Percentiles rank a stretch among this genome's conserved stretches.
Evolutionary conservation across 139 green algal genomes (phyloP).

Genomic region (Trebouxia sp.): DNA sequence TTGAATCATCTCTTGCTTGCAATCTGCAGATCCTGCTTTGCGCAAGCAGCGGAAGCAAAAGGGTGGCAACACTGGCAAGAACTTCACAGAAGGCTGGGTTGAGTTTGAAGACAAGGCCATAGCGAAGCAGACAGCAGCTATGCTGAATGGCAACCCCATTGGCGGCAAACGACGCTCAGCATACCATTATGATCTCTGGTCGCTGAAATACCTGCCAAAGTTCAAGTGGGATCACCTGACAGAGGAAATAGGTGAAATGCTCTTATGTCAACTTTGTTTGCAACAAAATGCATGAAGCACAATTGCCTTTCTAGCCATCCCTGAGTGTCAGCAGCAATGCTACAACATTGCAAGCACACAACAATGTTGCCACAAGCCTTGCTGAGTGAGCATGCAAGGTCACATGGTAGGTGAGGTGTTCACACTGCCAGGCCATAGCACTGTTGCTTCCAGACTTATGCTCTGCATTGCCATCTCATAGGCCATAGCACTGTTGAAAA

Average conservation of each 20-base stretch:
- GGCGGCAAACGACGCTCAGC: slow-evolving; percentile 78
- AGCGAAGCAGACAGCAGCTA: slow-evolving; percentile 74
- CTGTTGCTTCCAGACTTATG: no score
- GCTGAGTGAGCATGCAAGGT: no score
- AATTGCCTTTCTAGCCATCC: no score
- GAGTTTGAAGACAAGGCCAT: slow-evolving; percentile 93
- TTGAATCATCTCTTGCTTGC: background rate
- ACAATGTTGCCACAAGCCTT: no score
- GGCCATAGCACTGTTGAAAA: no score
- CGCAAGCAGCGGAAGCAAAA: slow-evolving; percentile 58
- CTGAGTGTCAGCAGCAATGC: no score
- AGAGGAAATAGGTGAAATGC: slow-evolving; percentile 90
- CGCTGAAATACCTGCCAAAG: slow-evolving; percentile 91
- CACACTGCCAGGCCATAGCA: no score
- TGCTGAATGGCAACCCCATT: slow-evolving; percentile 80
- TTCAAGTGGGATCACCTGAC: slow-evolving; percentile 98
- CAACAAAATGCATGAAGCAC: no score
- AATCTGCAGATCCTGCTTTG: slow-evolving; percentile 40
- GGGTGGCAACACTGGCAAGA: slow-evolving; percentile 83
- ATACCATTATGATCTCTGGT: slow-evolving; percentile 94
- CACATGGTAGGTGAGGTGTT: no score
- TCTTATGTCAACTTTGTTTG: no score
- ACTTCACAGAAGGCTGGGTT: slow-evolving; percentile 96
- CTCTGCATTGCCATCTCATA: no score
- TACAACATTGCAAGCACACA: no score